A percentile compares a stretch with the other conserved stretches of the same genome.
Conservation (phyloP, 768 basidiomycete genomes). For the Boletus tomentosulus region DNA sequence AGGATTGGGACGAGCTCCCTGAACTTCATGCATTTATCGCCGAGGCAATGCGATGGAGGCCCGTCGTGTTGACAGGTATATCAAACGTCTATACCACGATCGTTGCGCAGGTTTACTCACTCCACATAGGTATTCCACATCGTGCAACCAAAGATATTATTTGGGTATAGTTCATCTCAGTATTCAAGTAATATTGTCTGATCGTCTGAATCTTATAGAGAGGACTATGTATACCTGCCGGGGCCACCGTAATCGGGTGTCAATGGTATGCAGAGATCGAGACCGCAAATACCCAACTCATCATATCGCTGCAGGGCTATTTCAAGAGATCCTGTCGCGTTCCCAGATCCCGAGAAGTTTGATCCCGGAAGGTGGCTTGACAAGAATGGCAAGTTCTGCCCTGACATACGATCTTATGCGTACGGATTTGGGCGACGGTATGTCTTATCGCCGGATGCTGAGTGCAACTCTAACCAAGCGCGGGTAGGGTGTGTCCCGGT, state of each 20-base stretch:
- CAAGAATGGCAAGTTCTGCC: not conserved
- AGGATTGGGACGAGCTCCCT: conserved; percentile 28
- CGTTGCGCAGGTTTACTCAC: not conserved
- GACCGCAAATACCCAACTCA: not conserved
- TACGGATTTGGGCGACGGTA: conserved; percentile 5
- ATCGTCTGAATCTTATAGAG: conserved; percentile 1
- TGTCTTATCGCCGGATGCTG: not conserved
- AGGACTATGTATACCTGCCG: conserved; percentile 9
- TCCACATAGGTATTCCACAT: not conserved
- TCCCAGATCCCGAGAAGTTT: conserved; percentile 14
- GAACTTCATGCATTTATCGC: conserved; percentile 32
- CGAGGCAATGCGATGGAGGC: conserved; percentile 36
- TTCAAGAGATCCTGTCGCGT: conserved; percentile 8
- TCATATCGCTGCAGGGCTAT: conserved; percentile 6
- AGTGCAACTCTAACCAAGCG: not conserved
- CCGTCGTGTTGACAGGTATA: conserved; percentile 28
- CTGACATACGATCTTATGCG: not conserved
- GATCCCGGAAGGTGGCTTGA: conserved; percentile 7
- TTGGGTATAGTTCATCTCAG: conserved; percentile 1
- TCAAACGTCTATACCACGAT: not conserved
- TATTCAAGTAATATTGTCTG: not conserved
- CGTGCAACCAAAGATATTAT: conserved; percentile 7
- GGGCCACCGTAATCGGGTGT: conserved; percentile 10
- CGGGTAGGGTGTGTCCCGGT: conserved; percentile 51
- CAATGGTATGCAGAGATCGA: conserved; percentile 6